Base-by-base conservation (phyloP, 345 rosid genomes). In the Lagerstroemia speciosa region DNA sequence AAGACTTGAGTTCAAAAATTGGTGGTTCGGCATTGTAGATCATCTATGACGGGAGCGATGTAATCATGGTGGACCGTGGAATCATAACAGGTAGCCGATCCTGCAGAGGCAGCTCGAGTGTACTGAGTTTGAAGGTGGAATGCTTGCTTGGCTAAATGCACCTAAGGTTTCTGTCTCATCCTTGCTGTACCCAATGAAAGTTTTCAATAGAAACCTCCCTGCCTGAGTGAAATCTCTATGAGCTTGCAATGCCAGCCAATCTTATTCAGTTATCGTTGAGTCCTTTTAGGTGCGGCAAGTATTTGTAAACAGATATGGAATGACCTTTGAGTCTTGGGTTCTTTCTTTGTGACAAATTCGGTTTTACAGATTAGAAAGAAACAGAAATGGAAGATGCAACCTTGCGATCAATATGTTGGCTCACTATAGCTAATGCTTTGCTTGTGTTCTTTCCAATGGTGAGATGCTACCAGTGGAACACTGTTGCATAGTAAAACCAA, bases 41-140 rank as follows among this genome's bases (percentile, higher is more conserved):
- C 60, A 86, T 94, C 62, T 72, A 76, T 45, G 96, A 91, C 78
- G 97, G 95, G 34, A 94, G 98, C 29, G 99, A 94, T 75, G 88
- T 94, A 29, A 89, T 94, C 63, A 94, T 94, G 8, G 96, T 94
- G 20, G 99, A 97, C 20, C 88, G 97, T 8, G 97, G 99, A 76
- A 94, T 91, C 75, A 88, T 89, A 46, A 94, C n/a, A 85, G 84
- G 99, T 96, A 1, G 77, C 81, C 22, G 77, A 91, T 40, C 95
- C 99, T 65, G 86, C 83, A 9, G 87, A 84, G 68, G 85, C 80
- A 63, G 96, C 99, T 62, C 88, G 83, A 0, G 93, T 86, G 48
- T 94, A 91, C 73, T 89, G 98, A 9, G 83, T 84, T 81, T 89
- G 88, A 78, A 96, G 98, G 71, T 94, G 99, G 99, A 87, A 89